Conservation (phyloP, 2,329 filamentous ascomycete genomes). For the Cladosporium sphaerospermum region DNA sequence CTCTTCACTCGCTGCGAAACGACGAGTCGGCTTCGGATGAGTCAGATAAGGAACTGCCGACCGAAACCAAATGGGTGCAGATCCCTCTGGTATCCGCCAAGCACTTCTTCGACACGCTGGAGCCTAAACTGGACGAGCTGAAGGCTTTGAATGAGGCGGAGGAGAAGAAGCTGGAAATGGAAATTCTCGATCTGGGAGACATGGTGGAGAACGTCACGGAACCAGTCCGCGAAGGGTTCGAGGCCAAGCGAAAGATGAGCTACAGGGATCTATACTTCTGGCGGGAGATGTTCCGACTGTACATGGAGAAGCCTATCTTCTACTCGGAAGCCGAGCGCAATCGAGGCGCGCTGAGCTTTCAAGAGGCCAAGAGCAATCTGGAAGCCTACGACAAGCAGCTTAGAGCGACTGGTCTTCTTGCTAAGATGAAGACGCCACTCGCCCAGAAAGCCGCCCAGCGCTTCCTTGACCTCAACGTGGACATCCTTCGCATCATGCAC, state of each 20-base stretch:
- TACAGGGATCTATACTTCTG: slow-evolving; percentile 61
- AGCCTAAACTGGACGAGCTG: slow-evolving; percentile 63
- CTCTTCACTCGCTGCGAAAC: background rate
- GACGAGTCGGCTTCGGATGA: slow-evolving; percentile 3
- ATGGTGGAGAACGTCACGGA: slow-evolving; percentile 60
- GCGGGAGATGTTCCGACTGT: slow-evolving; percentile 76
- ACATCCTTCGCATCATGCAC: slow-evolving; percentile 70
- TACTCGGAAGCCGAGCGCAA: slow-evolving; percentile 71
- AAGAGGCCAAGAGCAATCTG: slow-evolving; percentile 60
- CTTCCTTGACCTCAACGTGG: slow-evolving; percentile 67
- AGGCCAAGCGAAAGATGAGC: slow-evolving; percentile 27
- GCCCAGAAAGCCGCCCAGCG: slow-evolving; percentile 59
- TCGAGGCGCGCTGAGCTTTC: slow-evolving; percentile 60
- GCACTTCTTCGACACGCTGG: slow-evolving; percentile 73
- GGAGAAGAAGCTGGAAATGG: slow-evolving; percentile 53
- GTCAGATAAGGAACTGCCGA: slow-evolving; percentile 5
- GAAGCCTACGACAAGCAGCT: slow-evolving; percentile 68
- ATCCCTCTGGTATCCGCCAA: slow-evolving; percentile 70
- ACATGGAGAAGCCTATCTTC: slow-evolving; percentile 73
- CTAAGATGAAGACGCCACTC: slow-evolving; percentile 58
- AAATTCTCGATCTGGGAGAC: slow-evolving; percentile 59
- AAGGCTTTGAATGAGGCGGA: slow-evolving; percentile 63
- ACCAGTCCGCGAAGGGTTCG: slow-evolving; percentile 50
- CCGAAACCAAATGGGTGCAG: slow-evolving; percentile 48
- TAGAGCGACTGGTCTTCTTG: slow-evolving; percentile 51